Base-by-base conservation (phyloP, 1,284 basidiomycete genomes). In the Tilletia indica region DNA sequence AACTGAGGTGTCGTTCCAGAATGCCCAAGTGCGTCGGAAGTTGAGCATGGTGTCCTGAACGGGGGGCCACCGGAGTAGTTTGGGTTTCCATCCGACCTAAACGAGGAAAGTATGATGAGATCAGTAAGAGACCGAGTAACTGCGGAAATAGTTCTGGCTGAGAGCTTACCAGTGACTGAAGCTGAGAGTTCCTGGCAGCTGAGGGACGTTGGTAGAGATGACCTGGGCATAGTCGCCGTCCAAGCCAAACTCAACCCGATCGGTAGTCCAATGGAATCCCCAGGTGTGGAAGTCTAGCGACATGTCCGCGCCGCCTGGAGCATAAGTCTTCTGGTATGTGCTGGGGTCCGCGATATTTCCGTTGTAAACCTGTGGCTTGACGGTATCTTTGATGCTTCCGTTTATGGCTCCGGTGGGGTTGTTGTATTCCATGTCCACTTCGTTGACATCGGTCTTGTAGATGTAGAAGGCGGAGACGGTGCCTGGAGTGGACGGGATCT, bases 401-500 rank as follows among this genome's bases (percentile, higher is more conserved):
- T 64, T 64, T 6, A 36, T 25, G 9, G 61, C 9, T 11, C 38
- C 38, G 61, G 2, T n/a, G 14, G 36, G 36, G 21, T 64, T 64
- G 61, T 64, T 64, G 61, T 38, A 64, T 36, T 70, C 69, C 58
- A 70, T 70, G 21, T 64, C 69, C 12, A 51, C 69, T n/a, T 63
- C 69, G 25, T 45, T 45, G 4, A 42, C 34, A 16, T 63, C 56
- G 19, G 42, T 70, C 14, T 49, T 49, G 61, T 70, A 70, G 11
- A 63, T 45, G 58, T 64, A 70, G 25, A 70, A 70, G 38, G 69
- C 69, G n/a, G 69, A 45, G 19, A 70, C 69, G 4, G 56, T 70
- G 56, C 69, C 69, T 5, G 11, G 14, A 16, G 14, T 16, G n/a
- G 39, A 48, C 6, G 58, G 36, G 16, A 64, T 45, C 39, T 70